Conservation (phyloP, 371 early-diverging fungal species). For the Entomophthora muscae region DNA sequence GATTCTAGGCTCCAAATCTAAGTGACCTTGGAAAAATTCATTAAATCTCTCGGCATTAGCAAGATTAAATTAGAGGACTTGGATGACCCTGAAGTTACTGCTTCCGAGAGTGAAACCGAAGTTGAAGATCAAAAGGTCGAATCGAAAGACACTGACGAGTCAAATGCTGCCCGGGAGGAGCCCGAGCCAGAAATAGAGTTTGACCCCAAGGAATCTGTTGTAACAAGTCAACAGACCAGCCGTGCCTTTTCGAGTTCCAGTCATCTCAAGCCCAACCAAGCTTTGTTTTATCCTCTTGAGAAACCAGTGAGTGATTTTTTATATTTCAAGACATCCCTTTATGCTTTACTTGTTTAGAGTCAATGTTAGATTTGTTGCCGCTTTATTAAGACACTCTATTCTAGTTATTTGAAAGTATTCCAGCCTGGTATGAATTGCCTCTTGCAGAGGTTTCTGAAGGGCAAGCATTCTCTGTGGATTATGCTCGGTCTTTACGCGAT, state of each 20-base stretch:
- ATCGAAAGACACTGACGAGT: neutral
- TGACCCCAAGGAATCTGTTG: neutral
- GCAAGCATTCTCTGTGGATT: neutral
- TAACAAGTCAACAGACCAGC: neutral
- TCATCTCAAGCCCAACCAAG: neutral
- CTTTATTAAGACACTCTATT: neutral
- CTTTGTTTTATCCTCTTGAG: neutral
- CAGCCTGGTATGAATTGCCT: constrained; percentile 6
- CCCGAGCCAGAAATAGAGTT: neutral
- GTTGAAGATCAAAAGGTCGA: neutral
- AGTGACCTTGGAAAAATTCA: neutral
- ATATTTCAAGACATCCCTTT: too few relatives aligned
- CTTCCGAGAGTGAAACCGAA: neutral
- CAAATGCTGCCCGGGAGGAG: neutral
- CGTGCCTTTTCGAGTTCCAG: neutral
- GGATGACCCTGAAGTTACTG: neutral
- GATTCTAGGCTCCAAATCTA: neutral
- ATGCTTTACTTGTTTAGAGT: too few relatives aligned
- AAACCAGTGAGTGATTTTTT: neutral
- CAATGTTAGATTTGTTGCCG: too few relatives aligned
- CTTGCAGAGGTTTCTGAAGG: neutral
- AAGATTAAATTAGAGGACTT: constrained; percentile 5
- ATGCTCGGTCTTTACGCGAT: neutral
- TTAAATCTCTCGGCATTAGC: constrained; percentile 1
- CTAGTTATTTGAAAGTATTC: constrained; percentile 5